These are phyloP conservation scores for Salix brachista DNA, from an alignment of 345 rosid species.

Conservation along the genomic window DNA sequence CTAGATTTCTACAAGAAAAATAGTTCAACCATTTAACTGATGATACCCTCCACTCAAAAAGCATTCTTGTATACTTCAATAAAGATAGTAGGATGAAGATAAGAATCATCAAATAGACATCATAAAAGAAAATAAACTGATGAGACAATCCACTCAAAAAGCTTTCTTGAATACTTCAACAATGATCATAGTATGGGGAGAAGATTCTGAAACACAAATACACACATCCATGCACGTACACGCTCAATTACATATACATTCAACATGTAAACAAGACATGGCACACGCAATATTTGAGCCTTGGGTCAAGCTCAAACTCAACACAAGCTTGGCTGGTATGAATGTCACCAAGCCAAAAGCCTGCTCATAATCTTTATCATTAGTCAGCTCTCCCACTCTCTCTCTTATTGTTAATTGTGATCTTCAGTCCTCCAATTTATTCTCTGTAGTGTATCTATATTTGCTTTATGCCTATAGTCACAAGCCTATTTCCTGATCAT, in stretches of 20 bases:
- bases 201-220: background rate
- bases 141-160: background rate
- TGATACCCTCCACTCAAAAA: background rate
- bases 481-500: background rate
- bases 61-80: background rate
- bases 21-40: background rate
- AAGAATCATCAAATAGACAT: background rate
- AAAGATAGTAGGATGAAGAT: background rate
- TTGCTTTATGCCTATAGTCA: background rate
- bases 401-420: background rate
- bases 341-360: background rate
- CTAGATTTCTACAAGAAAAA: background rate
- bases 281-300: background rate
- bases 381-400: background rate
- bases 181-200: background rate
- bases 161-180: background rate
- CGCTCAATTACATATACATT: background rate
- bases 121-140: background rate
- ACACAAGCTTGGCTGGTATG: background rate
- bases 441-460: background rate
- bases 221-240: background rate
- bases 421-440: background rate
- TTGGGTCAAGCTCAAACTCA: background rate
- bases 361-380: background rate
- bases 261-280: background rate